Evolutionary conservation across 305 asterid genomes (phyloP).

Genomic region (Salvia sclarea): DNA sequence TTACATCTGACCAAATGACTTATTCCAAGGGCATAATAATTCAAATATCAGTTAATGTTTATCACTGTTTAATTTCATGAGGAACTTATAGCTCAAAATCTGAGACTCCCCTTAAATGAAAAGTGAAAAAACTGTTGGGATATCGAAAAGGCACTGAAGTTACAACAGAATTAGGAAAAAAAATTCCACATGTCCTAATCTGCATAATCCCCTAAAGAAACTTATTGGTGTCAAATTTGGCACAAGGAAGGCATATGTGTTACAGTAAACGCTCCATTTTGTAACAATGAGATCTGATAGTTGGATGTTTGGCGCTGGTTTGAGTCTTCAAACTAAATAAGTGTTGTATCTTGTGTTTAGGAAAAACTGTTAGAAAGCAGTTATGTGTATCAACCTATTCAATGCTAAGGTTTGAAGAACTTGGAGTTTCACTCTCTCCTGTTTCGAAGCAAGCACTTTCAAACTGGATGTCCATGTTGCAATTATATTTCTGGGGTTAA

Average conservation of each 20-base stretch:
- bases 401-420: neutral
- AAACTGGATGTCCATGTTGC: neutral
- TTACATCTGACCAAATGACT: neutral
- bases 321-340: conserved; percentile 6
- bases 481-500: neutral
- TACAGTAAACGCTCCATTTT: neutral
- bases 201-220: neutral
- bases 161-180: neutral
- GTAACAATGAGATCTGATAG: neutral
- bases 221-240: neutral
- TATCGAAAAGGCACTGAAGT: neutral
- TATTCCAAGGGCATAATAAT: neutral
- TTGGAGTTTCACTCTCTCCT: conserved; percentile 2
- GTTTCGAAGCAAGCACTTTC: neutral
- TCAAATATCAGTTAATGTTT: neutral
- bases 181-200: neutral
- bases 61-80: neutral
- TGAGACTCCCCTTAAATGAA: neutral
- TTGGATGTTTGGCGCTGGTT: neutral
- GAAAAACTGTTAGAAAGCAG: too few relatives aligned
- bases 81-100: neutral
- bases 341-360: too few relatives aligned
- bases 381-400: conserved; percentile 11
- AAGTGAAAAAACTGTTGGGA: neutral
- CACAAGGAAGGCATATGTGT: conserved; percentile 9